phyloP scores from a whole-genome alignment of 495 filamentous ascomycete species.

The Jackrogersella minutella region DNA sequence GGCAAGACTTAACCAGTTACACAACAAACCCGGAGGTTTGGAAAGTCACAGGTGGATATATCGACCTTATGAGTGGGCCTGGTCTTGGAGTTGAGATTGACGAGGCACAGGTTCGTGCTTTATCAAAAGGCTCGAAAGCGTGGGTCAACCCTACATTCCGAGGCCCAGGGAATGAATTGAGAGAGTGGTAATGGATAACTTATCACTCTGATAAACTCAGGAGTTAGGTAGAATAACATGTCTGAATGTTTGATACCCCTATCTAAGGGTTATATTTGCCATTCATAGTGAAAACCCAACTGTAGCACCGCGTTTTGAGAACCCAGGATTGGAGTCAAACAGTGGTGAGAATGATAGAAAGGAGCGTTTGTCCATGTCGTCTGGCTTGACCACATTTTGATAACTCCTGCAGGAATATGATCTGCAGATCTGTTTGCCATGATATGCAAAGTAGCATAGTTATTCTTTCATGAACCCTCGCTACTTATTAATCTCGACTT shows the following conservation, averaged over 20 bases:
- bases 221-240: no score
- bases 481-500: no score
- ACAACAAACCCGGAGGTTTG: slow-evolving; percentile 70
- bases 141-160: slow-evolving; percentile 67
- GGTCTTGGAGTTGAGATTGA: slow-evolving; percentile 81
- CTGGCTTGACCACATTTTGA: slow-evolving; percentile 44
- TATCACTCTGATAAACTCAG: background rate
- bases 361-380: slow-evolving; percentile 33
- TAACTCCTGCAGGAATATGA: background rate
- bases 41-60: slow-evolving; percentile 70
- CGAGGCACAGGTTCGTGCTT: slow-evolving; percentile 65
- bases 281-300: slow-evolving; percentile 31
- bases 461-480: no score
- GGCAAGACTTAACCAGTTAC: slow-evolving; percentile 74
- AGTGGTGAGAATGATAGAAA: slow-evolving; percentile 24
- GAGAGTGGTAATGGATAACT: slow-evolving; percentile 67
- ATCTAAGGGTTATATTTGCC: background rate
- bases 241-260: no score
- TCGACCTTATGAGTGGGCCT: slow-evolving; percentile 66
- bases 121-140: slow-evolving; percentile 41
- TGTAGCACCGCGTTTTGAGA: slow-evolving; percentile 41
- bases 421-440: background rate
- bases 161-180: slow-evolving; percentile 73
- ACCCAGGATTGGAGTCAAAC: slow-evolving; percentile 36
- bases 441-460: no score